Evolutionary conservation across 306 rosid genomes (phyloP).

Genomic region (Oemleria cerasiformis): DNA sequence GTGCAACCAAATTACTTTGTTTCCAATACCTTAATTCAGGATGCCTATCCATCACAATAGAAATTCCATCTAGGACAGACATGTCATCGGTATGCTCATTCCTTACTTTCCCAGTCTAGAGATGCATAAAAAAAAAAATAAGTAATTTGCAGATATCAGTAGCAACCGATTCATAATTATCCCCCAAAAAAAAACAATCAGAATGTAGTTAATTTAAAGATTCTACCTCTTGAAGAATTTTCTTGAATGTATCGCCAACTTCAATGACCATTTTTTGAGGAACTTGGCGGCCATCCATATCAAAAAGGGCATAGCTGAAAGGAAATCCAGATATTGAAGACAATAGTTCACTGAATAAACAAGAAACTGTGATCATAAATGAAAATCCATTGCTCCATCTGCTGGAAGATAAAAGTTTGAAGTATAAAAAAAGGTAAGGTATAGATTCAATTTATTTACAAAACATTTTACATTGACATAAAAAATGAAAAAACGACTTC

Average conservation of each 20-base stretch:
- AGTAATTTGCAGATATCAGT: not conserved
- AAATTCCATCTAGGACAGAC: constrained; percentile 59
- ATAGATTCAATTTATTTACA: not conserved
- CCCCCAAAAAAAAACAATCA: not conserved
- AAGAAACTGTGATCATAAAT: not conserved
- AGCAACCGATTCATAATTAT: not conserved
- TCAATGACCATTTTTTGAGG: constrained; percentile 60
- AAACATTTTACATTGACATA: not conserved
- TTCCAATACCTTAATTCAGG: constrained; percentile 55
- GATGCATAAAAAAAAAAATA: not conserved
- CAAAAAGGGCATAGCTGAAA: constrained; percentile 68
- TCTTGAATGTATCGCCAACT: constrained; percentile 70
- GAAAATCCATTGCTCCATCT: not conserved
- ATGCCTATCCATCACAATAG: constrained; percentile 53
- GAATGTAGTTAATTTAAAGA: not conserved
- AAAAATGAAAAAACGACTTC: not conserved
- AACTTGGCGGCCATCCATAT: constrained; percentile 66
- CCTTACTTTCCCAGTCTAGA: constrained; percentile 64
- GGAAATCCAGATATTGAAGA: constrained; percentile 9
- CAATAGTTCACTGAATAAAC: not conserved
- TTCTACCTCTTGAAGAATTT: constrained; percentile 59
- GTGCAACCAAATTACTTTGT: not conserved
- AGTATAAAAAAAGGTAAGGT: not conserved
- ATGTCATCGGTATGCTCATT: constrained; percentile 61
- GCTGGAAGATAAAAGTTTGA: not conserved